Conservation (phyloP, 2,329 filamentous ascomycete species). For the Cladophialophora exuberans region DNA sequence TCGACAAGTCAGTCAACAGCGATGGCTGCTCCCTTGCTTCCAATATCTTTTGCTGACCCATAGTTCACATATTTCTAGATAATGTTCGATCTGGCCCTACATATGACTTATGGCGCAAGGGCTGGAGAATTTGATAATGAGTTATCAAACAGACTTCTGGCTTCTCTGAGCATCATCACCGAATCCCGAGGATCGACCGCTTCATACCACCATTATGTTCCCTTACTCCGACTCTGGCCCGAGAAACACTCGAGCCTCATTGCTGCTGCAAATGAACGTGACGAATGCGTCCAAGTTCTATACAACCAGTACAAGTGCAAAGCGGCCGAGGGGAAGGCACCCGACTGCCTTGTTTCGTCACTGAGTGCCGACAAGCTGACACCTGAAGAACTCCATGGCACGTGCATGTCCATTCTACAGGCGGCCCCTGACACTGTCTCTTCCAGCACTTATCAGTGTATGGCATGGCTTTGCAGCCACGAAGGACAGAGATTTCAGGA, state of each 20-base stretch:
- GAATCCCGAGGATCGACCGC: constrained; percentile 3
- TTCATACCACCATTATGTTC: constrained; percentile 4
- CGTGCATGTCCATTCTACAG: constrained; percentile 13
- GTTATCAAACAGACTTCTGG: neutral
- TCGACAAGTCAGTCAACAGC: neutral
- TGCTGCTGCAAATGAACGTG: neutral
- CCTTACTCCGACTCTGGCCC: constrained; percentile 2
- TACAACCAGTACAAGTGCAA: constrained; percentile 7
- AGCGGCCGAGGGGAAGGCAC: neutral
- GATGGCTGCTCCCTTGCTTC: too few species aligned
- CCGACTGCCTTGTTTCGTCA: constrained; percentile 9
- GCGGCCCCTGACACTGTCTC: constrained; percentile 18
- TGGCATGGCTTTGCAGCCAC: constrained; percentile 2
- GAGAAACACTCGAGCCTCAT: neutral
- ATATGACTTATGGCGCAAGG: constrained; percentile 10
- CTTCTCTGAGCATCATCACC: neutral
- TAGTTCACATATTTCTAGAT: too few species aligned
- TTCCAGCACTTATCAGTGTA: constrained; percentile 4
- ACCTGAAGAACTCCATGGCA: constrained; percentile 10
- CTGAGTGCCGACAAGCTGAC: constrained; percentile 5
- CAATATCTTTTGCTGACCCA: too few species aligned
- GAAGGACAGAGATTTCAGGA: constrained; percentile 4
- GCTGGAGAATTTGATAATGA: constrained; percentile 4
- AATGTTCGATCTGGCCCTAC: constrained; percentile 7
- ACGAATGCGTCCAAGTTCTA: neutral